Evolutionary conservation across 768 basidiomycete genomes (phyloP), one percentile per base, ranked within the genome.

Genomic region (Calocybe gangraenosa): DNA sequence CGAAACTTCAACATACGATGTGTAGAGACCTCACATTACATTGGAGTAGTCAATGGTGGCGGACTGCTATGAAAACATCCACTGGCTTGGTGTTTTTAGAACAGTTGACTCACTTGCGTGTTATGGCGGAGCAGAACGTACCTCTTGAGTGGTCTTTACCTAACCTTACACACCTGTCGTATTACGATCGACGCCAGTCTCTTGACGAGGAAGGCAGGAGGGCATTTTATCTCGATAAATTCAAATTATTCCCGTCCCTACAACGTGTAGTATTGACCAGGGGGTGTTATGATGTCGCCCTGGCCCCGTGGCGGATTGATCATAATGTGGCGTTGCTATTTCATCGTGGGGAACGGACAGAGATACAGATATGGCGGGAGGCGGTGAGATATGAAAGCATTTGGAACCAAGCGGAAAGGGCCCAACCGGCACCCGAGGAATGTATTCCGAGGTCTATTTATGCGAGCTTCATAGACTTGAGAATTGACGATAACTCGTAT

Each of bases 281-380:
- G 31, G 48, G 53, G 23, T 54, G 60, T 35, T 57, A 54, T 14
- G 52, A 54, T 9, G 42, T 48, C 31, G 58, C 52, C 9, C 49
- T 42, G 17, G 46, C 54, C 3, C 55, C 62, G 20, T 56, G 52
- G 31, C 53, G 58, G 15, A 51, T 57, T 33, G 52, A 51, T 22
- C 50, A 53, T 22, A 56, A 41, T 18, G 44, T 60, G 36, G 51
- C 63, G 17, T 51, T 66, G 25, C 46, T 59, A 8, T 58, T 59
- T 39, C 58, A 66, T 7, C 61, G 59, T 3, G 46, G 53, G 23
- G 55, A 58, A 36, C 48, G 54, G 35, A 64, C 65, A 20, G 69
- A 69, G 53, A 50, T 66, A 47, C 60, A 66, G 34, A 57, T 65
- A 20, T 71, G 69, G 68, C 61, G 65, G 30, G 63, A 66, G 44